Evolutionary conservation across 2,329 filamentous ascomycete species (phyloP).

Genomic region (Westerdykella aurantiaca): DNA sequence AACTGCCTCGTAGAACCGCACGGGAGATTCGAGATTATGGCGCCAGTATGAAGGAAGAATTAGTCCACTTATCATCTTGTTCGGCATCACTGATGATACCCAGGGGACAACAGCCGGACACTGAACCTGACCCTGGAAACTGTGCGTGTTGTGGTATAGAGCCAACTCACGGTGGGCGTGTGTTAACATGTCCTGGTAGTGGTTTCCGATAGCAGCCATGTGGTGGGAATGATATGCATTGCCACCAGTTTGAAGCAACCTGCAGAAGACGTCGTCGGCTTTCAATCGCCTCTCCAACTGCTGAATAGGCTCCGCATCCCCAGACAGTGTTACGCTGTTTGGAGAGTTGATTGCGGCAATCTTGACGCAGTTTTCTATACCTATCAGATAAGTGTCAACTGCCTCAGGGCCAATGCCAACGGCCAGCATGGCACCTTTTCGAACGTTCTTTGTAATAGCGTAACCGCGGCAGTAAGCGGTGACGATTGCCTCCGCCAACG

Average conservation of each 20-base stretch:
- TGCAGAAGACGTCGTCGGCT: constrained; percentile 5
- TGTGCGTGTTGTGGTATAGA: not conserved
- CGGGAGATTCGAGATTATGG: constrained; percentile 15
- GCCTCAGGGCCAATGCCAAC: constrained; percentile 11
- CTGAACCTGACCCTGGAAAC: not conserved
- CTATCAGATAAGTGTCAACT: not conserved
- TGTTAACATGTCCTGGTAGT: constrained; percentile 6
- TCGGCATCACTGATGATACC: constrained; percentile 11
- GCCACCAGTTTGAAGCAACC: constrained; percentile 12
- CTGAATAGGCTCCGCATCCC: constrained; percentile 8
- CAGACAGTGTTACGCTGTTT: constrained; percentile 17
- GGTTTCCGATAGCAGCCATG: constrained; percentile 14
- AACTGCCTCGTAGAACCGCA: constrained; percentile 13
- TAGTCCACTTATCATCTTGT: constrained; percentile 1
- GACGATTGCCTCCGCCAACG: constrained; percentile 14
- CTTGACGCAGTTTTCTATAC: constrained; percentile 6
- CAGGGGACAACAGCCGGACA: not conserved
- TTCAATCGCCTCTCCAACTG: not conserved
- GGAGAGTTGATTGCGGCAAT: constrained; percentile 22
- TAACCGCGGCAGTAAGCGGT: constrained; percentile 17
- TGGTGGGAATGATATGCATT: constrained; percentile 25
- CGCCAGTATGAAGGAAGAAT: constrained; percentile 12
- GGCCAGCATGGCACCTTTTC: constrained; percentile 20
- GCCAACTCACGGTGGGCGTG: not conserved
- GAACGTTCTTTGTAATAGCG: constrained; percentile 3